Conservation (phyloP, 2,329 filamentous ascomycete genomes). For the Aspergillus hiratsukae region DNA sequence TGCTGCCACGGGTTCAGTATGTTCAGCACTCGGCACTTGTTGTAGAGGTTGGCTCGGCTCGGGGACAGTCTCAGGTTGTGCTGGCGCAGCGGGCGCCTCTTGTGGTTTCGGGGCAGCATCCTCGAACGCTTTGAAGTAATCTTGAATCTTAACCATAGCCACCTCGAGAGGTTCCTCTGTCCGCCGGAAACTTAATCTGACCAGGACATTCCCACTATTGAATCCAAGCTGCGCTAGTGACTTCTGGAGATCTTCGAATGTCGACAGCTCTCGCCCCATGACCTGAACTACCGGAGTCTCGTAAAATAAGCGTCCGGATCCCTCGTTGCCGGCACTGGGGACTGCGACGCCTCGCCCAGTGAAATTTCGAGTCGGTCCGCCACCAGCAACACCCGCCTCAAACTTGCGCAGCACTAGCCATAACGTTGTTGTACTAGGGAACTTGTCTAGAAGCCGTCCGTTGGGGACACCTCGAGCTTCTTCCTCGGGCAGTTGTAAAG, state of each 20-base stretch:
- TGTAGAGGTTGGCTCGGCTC: slow-evolving; percentile 8
- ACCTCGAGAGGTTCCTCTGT: slow-evolving; percentile 77
- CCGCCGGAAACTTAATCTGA: slow-evolving; percentile 71
- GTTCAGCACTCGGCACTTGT: slow-evolving; percentile 9
- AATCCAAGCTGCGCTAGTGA: slow-evolving; percentile 81
- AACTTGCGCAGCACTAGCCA: slow-evolving; percentile 91
- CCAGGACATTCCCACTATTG: slow-evolving; percentile 73
- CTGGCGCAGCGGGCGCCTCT: slow-evolving; percentile 21
- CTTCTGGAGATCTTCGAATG: slow-evolving; percentile 80
- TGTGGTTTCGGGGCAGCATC: slow-evolving; percentile 21
- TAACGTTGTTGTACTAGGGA: slow-evolving; percentile 79
- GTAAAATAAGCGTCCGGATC: slow-evolving; percentile 76
- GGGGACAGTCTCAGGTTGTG: slow-evolving; percentile 5
- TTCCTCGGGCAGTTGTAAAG: slow-evolving; percentile 74
- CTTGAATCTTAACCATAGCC: slow-evolving; percentile 74
- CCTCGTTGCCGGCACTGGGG: slow-evolving; percentile 48
- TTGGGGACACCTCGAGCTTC: slow-evolving; percentile 61
- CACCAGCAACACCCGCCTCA: slow-evolving; percentile 67
- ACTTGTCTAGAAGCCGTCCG: slow-evolving; percentile 73
- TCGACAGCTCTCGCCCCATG: slow-evolving; percentile 72
- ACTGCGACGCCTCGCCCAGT: slow-evolving; percentile 72
- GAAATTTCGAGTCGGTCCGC: slow-evolving; percentile 65
- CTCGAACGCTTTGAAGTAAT: slow-evolving; percentile 60
- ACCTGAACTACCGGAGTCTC: slow-evolving; percentile 81
- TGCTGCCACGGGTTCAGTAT: slow-evolving; percentile 1